Evolutionary conservation across 1,284 basidiomycete genomes (phyloP).

Genomic region (Trichosporon sp.): DNA sequence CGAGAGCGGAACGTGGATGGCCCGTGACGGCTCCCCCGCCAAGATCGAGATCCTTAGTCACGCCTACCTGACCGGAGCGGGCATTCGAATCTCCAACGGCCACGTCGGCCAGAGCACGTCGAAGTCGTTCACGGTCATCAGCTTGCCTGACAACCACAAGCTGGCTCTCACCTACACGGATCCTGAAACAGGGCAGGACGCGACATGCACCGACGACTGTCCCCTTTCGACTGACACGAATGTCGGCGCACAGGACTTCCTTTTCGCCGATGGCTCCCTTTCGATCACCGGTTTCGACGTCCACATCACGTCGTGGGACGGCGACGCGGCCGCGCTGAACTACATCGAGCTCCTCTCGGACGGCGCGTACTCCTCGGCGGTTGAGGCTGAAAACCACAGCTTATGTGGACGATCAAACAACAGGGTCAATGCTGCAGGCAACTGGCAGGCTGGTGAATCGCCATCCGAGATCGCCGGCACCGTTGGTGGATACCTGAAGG

Average conservation of each 20-base stretch:
- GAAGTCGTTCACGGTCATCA: slow-evolving; percentile 77
- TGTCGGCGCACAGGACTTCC: slow-evolving; percentile 65
- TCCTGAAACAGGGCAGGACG: slow-evolving; percentile 69
- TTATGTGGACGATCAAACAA: slow-evolving; percentile 26
- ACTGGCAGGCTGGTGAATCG: slow-evolving; percentile 68
- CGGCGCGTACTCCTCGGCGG: slow-evolving; percentile 59
- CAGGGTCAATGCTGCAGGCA: slow-evolving; percentile 63
- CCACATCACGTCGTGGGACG: slow-evolving; percentile 74
- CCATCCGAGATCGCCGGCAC: slow-evolving; percentile 78
- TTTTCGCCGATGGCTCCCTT: slow-evolving; percentile 70
- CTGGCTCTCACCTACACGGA: slow-evolving; percentile 77
- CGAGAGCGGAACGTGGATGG: slow-evolving; percentile 74
- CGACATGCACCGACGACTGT: slow-evolving; percentile 70
- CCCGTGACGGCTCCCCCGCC: slow-evolving; percentile 68
- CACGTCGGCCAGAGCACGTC: slow-evolving; percentile 78
- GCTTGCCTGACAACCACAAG: slow-evolving; percentile 84
- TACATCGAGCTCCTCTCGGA: slow-evolving; percentile 86
- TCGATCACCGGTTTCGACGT: slow-evolving; percentile 69
- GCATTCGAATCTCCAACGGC: slow-evolving; percentile 88
- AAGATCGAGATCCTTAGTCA: slow-evolving; percentile 76
- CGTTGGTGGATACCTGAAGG: slow-evolving; percentile 70
- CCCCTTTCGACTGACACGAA: slow-evolving; percentile 73
- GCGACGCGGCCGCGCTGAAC: slow-evolving; percentile 78
- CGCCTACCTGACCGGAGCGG: slow-evolving; percentile 63
- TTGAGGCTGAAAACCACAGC: slow-evolving; percentile 59